Conservation (phyloP, 768 basidiomycete species). For the Amanita thiersii region DNA sequence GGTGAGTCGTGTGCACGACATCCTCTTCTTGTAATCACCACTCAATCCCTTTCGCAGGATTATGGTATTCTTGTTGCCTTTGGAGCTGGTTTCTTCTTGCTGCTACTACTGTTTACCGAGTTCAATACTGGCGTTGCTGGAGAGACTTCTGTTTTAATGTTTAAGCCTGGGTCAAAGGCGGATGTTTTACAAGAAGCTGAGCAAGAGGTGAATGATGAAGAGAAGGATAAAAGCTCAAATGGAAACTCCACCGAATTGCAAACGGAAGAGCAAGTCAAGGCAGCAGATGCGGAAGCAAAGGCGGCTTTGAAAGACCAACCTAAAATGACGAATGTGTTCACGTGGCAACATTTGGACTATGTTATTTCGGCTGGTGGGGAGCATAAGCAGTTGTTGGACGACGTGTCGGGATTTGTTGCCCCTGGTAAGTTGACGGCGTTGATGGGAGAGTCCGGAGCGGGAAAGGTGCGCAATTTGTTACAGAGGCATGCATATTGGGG, state of each 20-base stretch:
- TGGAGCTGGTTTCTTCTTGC: conserved; percentile 46
- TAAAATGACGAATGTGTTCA: conserved; percentile 57
- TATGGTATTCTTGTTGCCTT: conserved; percentile 67
- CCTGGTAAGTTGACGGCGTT: conserved; percentile 76
- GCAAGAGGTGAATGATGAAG: conserved; percentile 25
- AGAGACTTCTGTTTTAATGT: conserved; percentile 42
- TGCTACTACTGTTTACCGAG: conserved; percentile 56
- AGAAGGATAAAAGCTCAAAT: conserved; percentile 16
- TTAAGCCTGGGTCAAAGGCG: conserved; percentile 48
- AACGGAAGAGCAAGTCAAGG: conserved; percentile 9
- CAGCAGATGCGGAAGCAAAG: conserved; percentile 16
- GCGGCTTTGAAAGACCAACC: conserved; percentile 31
- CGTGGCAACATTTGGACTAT: conserved; percentile 71
- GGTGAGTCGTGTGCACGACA: conserved; percentile 20
- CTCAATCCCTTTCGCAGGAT: conserved; percentile 36
- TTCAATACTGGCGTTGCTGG: conserved; percentile 30
- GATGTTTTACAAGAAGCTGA: conserved; percentile 20
- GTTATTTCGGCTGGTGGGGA: conserved; percentile 46
- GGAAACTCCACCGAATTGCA: conserved; percentile 4
- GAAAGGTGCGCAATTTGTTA: conserved; percentile 37
- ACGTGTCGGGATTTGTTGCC: conserved; percentile 72
- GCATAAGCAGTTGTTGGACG: conserved; percentile 47
- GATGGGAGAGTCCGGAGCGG: conserved; percentile 55
- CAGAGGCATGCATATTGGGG: too few species aligned
- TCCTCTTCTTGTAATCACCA: neutral